Evolutionary conservation across 2,329 filamentous ascomycete species (phyloP), one percentile per base, ranked within the genome.

Genomic region (Cladophialophora chaetospira): DNA sequence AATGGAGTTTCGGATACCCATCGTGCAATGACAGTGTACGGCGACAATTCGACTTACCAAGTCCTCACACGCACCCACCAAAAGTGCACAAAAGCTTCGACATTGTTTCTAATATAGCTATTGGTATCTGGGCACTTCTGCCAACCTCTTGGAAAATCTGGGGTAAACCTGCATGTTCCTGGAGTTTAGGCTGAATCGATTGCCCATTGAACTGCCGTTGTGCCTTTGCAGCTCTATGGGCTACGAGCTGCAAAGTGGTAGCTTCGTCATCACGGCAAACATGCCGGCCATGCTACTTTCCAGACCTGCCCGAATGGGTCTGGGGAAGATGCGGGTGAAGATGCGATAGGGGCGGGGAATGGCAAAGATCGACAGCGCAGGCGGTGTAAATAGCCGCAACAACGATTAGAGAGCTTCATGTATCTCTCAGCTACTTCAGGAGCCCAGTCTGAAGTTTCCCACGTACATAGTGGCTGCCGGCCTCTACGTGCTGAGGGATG

Each of bases 151-250:
- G 17, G 48, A 43, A 15, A 33, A 51, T 43, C 48, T 29, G 48
- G 48, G 48, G 35, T 51, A 23, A 21, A 19, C 33, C 6, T 33
- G 17, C 10, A 21, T 26, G 10, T 11, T 23, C 21, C 5, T 21
- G 5, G 36, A 51, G 25, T 43, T 51, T 51, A 51, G 48, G 25
- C 48, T 51, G 42, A 51, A 51, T 43, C 36, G 48, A 26, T 28
- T 19, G 38, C n/a, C 23, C 38, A 26, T 17, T 33, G 10, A 13
- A 42, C 35, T 15, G 17, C 48, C 48, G 5, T 11, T n/a, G 11
- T 23, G 21, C 13, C 9, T 21, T 40, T 29, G 21, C 31, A 50
- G 29, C 6, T 33, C 29, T 6, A 8, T 33, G 13, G 25, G 44
- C 4, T 15, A 31, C 31, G 25, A 46, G 3, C 21, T 31, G n/a